Base-by-base conservation (phyloP, 768 basidiomycete genomes). In the Russula ochroleuca region DNA sequence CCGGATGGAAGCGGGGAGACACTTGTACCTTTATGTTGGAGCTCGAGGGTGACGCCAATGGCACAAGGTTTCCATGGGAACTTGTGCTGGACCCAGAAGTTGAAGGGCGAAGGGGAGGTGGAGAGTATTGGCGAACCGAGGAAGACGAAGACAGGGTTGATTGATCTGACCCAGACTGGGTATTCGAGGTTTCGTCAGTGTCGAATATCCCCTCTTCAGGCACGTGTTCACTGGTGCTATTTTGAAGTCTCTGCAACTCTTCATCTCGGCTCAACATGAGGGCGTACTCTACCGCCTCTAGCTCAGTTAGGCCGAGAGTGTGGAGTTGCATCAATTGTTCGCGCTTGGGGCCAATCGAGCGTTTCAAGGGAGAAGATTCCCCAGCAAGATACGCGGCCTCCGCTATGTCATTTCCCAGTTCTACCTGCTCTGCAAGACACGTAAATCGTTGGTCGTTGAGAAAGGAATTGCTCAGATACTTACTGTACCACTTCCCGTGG, bases 201-300 rank as follows among this genome's bases (percentile, higher is more conserved):
- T 82, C 81, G 63, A 85, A 86, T 3, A 85, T 78, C 3, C 82
- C 85, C 58, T 85, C 82, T 21, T 83, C 82, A 11, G 59, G 61
- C 37, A 41, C 48, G 7, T 71, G n/a, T 25, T 40, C 41, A 17
- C 40, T 50, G 13, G 7, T 49, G 33, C 37, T 19, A 33, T 59
- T 47, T 43, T 41, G 54, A 13, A 73, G 68, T 59, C 71, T 69
- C n/a, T 57, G 56, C 53, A 75, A 73, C 45, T 82, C 84, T 71
- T 92, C 89, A 51, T 94, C 92, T 10, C 88, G 84, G 66, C 90
- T 92, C 67, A 93, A 80, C 90, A 93, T 93, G 51, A 94, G 72
- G 0, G 85, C 80, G 68, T 94, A 94, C 69, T 91, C 87, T 31
- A 93, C 75, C 0, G 87, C 89, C 69, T 91, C 91, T 1, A 74